phyloP scores from a whole-genome alignment of 345 rosid species.

The Sonneratia caseolaris region DNA sequence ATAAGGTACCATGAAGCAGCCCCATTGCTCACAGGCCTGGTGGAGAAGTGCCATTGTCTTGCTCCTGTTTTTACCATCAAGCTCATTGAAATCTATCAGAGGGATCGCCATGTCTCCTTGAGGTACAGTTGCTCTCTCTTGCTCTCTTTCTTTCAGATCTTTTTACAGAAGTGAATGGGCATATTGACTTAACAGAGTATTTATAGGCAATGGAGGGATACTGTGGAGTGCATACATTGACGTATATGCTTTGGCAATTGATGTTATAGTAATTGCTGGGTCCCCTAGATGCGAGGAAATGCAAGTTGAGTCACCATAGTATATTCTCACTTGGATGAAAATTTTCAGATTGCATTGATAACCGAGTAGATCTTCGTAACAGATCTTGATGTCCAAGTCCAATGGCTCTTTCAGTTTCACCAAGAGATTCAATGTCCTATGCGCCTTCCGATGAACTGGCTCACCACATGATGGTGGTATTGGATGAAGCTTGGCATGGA shows the following conservation, averaged over 20 bases:
- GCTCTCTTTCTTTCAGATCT: background rate
- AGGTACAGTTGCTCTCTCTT: background rate
- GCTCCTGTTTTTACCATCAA: slow-evolving; percentile 48
- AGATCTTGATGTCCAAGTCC: slow-evolving; percentile 3
- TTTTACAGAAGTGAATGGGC: background rate
- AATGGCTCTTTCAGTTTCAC: background rate
- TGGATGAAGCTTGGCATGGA: too few relatives aligned
- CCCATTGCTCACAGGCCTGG: slow-evolving; percentile 82
- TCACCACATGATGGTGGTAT: too few relatives aligned
- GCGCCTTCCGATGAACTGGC: too few relatives aligned
- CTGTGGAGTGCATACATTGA: background rate
- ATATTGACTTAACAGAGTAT: background rate
- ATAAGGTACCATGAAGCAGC: slow-evolving; percentile 58
- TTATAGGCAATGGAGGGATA: background rate
- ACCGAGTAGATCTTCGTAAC: background rate
- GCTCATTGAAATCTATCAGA: slow-evolving; percentile 46
- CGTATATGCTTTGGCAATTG: too few relatives aligned
- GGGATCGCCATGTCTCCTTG: slow-evolving; percentile 48
- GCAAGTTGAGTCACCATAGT: background rate
- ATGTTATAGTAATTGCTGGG: too few relatives aligned
- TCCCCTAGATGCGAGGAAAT: background rate
- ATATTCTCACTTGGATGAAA: background rate
- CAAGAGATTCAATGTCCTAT: background rate
- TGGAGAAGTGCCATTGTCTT: slow-evolving; percentile 57
- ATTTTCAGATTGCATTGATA: background rate